Base-by-base conservation (phyloP, 176 grass and related monocot genomes). In the Phragmites australis region DNA sequence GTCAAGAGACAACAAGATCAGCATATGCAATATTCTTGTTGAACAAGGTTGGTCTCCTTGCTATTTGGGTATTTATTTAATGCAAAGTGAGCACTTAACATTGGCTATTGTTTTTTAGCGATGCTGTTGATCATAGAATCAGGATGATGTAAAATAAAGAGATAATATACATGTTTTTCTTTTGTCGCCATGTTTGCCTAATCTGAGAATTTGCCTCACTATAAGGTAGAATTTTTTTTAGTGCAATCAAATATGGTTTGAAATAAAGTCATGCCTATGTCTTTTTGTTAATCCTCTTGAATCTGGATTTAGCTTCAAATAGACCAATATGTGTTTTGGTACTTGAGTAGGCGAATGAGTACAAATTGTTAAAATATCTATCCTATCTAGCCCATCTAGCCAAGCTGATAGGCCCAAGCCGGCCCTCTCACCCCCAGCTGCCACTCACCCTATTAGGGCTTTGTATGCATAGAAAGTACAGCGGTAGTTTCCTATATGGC, bases 11-110 rank as follows among this genome's bases (percentile, higher is more conserved):
- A 23, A 99, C 92, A 56, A 99, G 86, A 83, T 94, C 96, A 76
- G 29, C 96, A 26, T 99, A 95, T 80, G 92, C 93, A 48, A 77
- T 99, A 82, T 99, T 99, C 82, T 83, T 99, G 67, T 87, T 99
- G 77, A 99, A 99, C 72, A 99, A 99, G 96, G 96, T 95, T 79
- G 40, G 34, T 80, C 10, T 82, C 18, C 48, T 80, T 72, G 23
- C 45, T 55, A 5, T 37, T 47, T n/a, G 29, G 7, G 9, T 5
- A 67, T 76, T 23, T 69, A 58, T 76, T 48, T 23, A 13, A 29
- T 25, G 19, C 23, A 56, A 34, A 75, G 9, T 70, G 9, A 32
- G 12, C 18, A 73, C 19, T 22, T 65, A 50, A 26, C 30, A 25
- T 7, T 31, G 5, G 5, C 7, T 41, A 2, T 6, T 74, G 16